These are phyloP conservation scores for Fusarium sp. DNA, from an alignment of 2,329 filamentous ascomycete genomes.

Conservation along the genomic window DNA sequence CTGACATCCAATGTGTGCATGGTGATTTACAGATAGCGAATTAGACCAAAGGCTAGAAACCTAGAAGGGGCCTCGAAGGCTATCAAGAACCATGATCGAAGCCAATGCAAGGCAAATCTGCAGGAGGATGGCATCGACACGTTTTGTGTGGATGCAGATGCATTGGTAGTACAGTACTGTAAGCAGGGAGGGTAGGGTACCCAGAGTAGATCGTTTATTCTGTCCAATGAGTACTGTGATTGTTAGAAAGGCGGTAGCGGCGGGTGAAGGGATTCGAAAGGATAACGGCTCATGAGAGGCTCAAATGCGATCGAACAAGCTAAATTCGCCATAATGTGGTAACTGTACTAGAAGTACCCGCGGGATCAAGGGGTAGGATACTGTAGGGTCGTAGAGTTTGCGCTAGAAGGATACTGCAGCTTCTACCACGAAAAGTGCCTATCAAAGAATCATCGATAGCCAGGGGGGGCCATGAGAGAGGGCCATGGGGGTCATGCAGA, in stretches of 20 bases:
- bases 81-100: conserved; percentile 22
- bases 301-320: conserved; percentile 9
- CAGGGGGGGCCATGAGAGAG: background rate
- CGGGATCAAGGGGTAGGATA: conserved; percentile 4
- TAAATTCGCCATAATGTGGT: background rate
- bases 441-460: conserved; percentile 25
- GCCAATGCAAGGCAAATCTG: conserved; percentile 32
- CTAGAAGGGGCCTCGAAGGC: conserved; percentile 31
- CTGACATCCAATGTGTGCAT: background rate
- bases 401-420: conserved; percentile 42
- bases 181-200: background rate
- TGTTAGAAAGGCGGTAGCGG: background rate
- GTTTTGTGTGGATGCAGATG: conserved; percentile 19
- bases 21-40: background rate
- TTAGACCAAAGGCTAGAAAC: conserved; percentile 24
- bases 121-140: conserved; percentile 21
- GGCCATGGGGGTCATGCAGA: background rate
- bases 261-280: background rate
- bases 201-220: conserved; percentile 2
- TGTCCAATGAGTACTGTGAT: background rate
- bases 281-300: conserved; percentile 12
- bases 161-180: background rate
- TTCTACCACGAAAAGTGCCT: conserved; percentile 14
- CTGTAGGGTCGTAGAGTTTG: conserved; percentile 37
- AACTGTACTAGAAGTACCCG: background rate